Base-by-base conservation (phyloP, 2,329 filamentous ascomycete genomes). In the Didymella exigua region DNA sequence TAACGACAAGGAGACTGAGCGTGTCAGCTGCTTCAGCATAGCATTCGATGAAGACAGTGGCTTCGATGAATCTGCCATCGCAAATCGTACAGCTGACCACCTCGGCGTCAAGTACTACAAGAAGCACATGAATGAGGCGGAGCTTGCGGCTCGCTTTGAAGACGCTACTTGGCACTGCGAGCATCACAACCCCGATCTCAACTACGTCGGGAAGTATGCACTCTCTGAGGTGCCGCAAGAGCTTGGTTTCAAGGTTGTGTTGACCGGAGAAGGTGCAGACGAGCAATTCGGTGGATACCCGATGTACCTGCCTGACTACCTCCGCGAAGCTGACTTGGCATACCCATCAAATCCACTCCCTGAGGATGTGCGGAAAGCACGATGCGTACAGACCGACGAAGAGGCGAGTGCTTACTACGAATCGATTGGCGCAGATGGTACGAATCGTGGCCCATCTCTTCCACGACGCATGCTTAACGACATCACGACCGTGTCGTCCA, bases 201-300 rank as follows among this genome's bases (percentile, higher is more conserved):
- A 84, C 65, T 78, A 70, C 31, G 75, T 84, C 14, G 82, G 76
- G 31, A 82, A 82, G 58, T 80, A 77, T 52, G 77, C 76, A 8
- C 73, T 85, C 5, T 80, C 80, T 1, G 74, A 75, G 30, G 58
- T 80, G 1, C 75, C 78, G 0, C 75, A 70, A 19, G 71, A 79
- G 46, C 68, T 76, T 18, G 82, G 82, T 3, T 76, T 80, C 65
- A 82, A 82, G 51, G 82, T 84, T 5, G 78, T 85, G 2, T 68
- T 86, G 6, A 83, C 81, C 1, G 77, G 76, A 24, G 79, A 83
- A 61, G 81, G 81, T 3, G 71, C 80, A 5, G 82, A 84, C 58
- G 82, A 84, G 68, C 74, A 79, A 43, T 84, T 85, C 62, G 78
- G 72, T 4, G 82, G 83, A 34, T 85, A 85, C 54, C 70, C 75